Evolutionary conservation across 2,329 filamentous ascomycete species (phyloP).

Genomic region (Cryphonectria parasitica): DNA sequence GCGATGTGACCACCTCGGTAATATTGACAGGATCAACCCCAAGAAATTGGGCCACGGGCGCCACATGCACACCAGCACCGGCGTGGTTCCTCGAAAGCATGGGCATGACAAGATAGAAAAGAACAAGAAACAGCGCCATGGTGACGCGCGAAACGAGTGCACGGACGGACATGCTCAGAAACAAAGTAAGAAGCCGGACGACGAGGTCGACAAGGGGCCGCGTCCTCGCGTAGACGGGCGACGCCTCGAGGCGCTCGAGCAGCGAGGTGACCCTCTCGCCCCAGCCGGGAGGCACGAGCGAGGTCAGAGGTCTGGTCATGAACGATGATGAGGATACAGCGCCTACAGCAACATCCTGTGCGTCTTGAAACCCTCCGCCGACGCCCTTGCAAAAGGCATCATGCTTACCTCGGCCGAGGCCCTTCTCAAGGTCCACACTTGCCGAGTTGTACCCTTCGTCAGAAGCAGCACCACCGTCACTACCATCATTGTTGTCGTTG

Average conservation of each 20-base stretch:
- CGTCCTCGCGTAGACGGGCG: constrained; percentile 19
- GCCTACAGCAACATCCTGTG: not conserved
- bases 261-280: constrained; percentile 18
- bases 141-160: constrained; percentile 28
- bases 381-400: not conserved
- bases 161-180: constrained; percentile 29
- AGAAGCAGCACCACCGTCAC: not conserved
- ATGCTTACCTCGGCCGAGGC: constrained; percentile 21
- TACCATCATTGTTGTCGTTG: not conserved
- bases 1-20: not conserved
- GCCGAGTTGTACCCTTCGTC: constrained; percentile 17
- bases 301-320: constrained; percentile 20
- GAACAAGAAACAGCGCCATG: constrained; percentile 27
- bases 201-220: constrained; percentile 24
- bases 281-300: constrained; percentile 16
- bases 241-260: constrained; percentile 21
- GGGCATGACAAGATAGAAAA: constrained; percentile 25
- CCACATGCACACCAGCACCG: not conserved
- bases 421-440: constrained; percentile 28
- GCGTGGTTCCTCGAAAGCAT: not conserved
- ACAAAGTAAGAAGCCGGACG: constrained; percentile 12
- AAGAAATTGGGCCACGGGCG: not conserved
- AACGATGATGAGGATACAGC: constrained; percentile 15
- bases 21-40: constrained; percentile 1
- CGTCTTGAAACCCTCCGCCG: not conserved